These are phyloP conservation scores for Botryotinia narcissicola DNA, from an alignment of 2,329 filamentous ascomycete species.

Conservation along the genomic window DNA sequence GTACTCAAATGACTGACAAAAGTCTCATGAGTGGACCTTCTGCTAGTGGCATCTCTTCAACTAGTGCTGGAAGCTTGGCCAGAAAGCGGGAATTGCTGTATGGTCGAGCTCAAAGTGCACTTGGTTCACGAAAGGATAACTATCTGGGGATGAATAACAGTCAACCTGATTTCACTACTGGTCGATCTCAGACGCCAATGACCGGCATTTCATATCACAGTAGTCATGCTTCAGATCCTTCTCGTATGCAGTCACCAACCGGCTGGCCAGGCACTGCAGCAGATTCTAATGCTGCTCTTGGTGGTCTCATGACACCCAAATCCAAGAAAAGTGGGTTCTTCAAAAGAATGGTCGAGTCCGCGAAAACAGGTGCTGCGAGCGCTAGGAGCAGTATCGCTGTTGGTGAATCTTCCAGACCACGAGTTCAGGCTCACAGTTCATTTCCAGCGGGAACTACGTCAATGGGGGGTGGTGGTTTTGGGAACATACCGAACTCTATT, in stretches of 20 bases:
- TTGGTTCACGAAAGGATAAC: conserved; percentile 55
- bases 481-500: conserved; percentile 43
- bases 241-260: conserved; percentile 60
- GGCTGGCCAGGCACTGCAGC: conserved; percentile 54
- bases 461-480: conserved; percentile 49
- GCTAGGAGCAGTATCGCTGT: conserved; percentile 80
- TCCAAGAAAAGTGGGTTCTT: conserved; percentile 86
- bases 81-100: conserved; percentile 59
- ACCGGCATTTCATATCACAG: conserved; percentile 88
- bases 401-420: conserved; percentile 46
- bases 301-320: conserved; percentile 74
- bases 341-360: conserved; percentile 90
- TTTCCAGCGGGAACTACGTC: conserved; percentile 43
- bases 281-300: conserved; percentile 68
- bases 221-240: conserved; percentile 63
- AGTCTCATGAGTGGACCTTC: conserved; percentile 94
- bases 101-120: conserved; percentile 60
- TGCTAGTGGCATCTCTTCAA: conserved; percentile 87
- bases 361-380: conserved; percentile 89
- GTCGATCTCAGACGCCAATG: conserved; percentile 62
- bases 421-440: conserved; percentile 35
- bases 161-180: conserved; percentile 43
- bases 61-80: conserved; percentile 90
- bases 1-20: conserved; percentile 74
- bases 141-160: conserved; percentile 33